These are phyloP conservation scores for Blastomyces percursus DNA, from an alignment of 2,329 filamentous ascomycete genomes.

Conservation along the genomic window DNA sequence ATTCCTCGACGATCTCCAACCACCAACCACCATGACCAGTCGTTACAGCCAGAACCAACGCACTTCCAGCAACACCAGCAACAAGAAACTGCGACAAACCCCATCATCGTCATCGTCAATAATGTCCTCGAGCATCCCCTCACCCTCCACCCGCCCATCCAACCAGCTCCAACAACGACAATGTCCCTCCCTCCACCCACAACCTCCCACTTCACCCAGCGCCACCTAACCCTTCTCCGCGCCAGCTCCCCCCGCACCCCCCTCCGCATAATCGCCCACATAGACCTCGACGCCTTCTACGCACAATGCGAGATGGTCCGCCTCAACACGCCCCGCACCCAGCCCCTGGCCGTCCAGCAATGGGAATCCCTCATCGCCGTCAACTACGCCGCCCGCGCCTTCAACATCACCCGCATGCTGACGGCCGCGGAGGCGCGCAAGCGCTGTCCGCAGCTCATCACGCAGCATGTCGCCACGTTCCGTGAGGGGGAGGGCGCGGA, in stretches of 20 bases:
- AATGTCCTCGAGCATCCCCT: background rate
- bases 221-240: conserved; percentile 65
- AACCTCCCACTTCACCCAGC: conserved; percentile 58
- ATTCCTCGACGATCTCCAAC: background rate
- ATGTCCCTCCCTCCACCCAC: background rate
- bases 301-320: conserved; percentile 92
- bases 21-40: background rate
- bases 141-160: background rate
- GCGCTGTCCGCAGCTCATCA: conserved; percentile 69
- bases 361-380: conserved; percentile 93
- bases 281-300: conserved; percentile 97
- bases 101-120: no score
- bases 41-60: background rate
- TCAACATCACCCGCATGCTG: conserved; percentile 69
- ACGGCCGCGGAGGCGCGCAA: conserved; percentile 72
- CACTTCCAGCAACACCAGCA: background rate
- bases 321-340: conserved; percentile 59
- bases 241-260: conserved; percentile 61
- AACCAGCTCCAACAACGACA: background rate
- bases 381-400: conserved; percentile 82
- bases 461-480: conserved; percentile 93
- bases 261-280: conserved; percentile 75
- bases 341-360: conserved; percentile 86
- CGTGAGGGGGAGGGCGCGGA: conserved; percentile 71
- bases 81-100: background rate